These are phyloP conservation scores for Leishmania gerbilli DNA, from an alignment of 208 protist species.

Conservation along the genomic window DNA sequence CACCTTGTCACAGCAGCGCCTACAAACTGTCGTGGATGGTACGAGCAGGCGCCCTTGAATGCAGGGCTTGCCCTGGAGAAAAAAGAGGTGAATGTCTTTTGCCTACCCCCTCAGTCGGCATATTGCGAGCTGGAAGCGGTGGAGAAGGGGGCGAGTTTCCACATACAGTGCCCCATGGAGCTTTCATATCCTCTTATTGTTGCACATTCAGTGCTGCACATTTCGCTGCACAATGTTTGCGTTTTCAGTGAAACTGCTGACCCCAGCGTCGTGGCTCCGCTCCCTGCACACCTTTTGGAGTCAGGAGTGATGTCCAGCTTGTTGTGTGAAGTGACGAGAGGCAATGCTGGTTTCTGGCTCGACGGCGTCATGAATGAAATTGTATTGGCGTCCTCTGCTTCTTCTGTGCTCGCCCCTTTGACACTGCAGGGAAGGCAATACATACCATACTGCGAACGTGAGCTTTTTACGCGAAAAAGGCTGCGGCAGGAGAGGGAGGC, in stretches of 20 bases:
- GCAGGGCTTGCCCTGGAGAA: slow-evolving; percentile 38
- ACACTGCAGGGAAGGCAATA: slow-evolving; percentile 42
- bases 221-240: slow-evolving; percentile 74
- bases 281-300: slow-evolving; percentile 59
- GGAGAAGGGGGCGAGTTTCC: slow-evolving; percentile 29
- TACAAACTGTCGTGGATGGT: slow-evolving; percentile 82
- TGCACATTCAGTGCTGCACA: slow-evolving; percentile 73
- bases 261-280: slow-evolving; percentile 40
- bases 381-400: slow-evolving; percentile 40
- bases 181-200: slow-evolving; percentile 78
- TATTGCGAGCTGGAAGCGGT: slow-evolving; percentile 59
- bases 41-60: slow-evolving; percentile 55
- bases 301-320: slow-evolving; percentile 61
- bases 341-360: slow-evolving; percentile 66
- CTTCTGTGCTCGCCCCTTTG: slow-evolving; percentile 52
- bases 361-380: slow-evolving; percentile 60
- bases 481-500: slow-evolving; percentile 25
- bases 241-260: slow-evolving; percentile 64
- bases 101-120: slow-evolving; percentile 45
- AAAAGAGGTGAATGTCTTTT: slow-evolving; percentile 56
- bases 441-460: slow-evolving; percentile 53
- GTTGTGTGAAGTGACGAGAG: slow-evolving; percentile 32
- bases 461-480: slow-evolving; percentile 47
- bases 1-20: slow-evolving; percentile 20
- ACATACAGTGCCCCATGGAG: slow-evolving; percentile 78